Evolutionary conservation across 1,284 basidiomycete species (phyloP).

Genomic region (Boletellus deceptivus): DNA sequence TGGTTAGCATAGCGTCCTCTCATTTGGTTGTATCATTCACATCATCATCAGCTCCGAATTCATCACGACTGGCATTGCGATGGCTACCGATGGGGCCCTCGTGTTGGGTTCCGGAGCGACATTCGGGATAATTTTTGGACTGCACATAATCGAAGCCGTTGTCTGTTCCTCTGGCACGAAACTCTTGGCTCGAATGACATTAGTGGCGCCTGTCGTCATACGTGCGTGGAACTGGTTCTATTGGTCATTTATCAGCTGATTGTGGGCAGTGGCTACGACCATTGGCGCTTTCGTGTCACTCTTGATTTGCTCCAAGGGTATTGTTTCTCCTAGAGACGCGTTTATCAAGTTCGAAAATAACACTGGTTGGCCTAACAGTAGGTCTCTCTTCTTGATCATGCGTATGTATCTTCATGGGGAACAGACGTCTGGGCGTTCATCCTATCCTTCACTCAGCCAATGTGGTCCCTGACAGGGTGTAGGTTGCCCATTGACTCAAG

Average conservation of each 20-base stretch:
- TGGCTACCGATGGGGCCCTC: slow-evolving; percentile 50
- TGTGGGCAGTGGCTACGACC: slow-evolving; percentile 48
- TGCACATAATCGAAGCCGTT: slow-evolving; percentile 59
- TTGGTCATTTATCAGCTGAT: neutral
- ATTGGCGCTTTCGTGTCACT: slow-evolving; percentile 56
- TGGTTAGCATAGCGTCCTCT: slow-evolving; percentile 37
- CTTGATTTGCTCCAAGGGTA: slow-evolving; percentile 49
- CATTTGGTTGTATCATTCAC: neutral
- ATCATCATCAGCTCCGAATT: slow-evolving; percentile 49
- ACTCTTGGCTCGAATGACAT: slow-evolving; percentile 59
- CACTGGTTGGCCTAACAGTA: slow-evolving; percentile 60
- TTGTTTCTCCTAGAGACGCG: slow-evolving; percentile 58
- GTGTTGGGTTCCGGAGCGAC: slow-evolving; percentile 53
- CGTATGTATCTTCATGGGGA: neutral
- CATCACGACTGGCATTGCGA: slow-evolving; percentile 64
- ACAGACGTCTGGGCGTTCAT: slow-evolving; percentile 40
- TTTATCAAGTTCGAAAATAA: slow-evolving; percentile 68
- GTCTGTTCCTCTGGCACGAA: slow-evolving; percentile 66
- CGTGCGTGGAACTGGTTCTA: slow-evolving; percentile 35
- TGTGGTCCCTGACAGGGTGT: slow-evolving; percentile 27
- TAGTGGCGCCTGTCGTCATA: slow-evolving; percentile 61
- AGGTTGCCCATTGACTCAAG: neutral
- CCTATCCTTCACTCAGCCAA: slow-evolving; percentile 23
- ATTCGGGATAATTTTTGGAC: slow-evolving; percentile 59
- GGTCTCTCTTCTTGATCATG: slow-evolving; percentile 15